Base-by-base conservation (phyloP, 2,329 filamentous ascomycete species). In the Ascochyta koolunga region DNA sequence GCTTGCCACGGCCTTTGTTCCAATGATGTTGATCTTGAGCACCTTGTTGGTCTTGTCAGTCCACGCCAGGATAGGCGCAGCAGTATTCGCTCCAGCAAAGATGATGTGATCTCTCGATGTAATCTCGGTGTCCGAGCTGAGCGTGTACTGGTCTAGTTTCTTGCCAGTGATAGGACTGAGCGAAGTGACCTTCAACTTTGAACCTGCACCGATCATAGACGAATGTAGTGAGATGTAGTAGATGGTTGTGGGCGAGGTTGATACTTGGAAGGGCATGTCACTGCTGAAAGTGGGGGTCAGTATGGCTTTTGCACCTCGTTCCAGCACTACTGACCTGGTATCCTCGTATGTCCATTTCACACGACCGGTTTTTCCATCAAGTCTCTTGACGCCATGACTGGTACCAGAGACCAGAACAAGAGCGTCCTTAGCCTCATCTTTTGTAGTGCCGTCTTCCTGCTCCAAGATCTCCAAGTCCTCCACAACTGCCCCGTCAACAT, bases 271-370 rank as follows among this genome's bases (percentile, higher is more conserved):
- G 3, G 91, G 89, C 25, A 85, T 70, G 68, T 93, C 89, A 58
- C 85, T 85, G 70, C 82, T 88, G 50, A 77, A 27, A 22, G 24
- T 15, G 8, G 40, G 27, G 24, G 55, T 68, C 27, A 68, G 62
- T 54, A 4, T 31, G 19, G 18, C 13, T 50, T 25, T 27, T 38
- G 16, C 19, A 15, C 16, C 22, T 11, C 25, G 13, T 13, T 22
- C 2, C 49, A 22, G 25, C 35, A 35, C 39, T 43, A 42, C 69
- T 50, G 55, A 83, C 82, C 80, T 83, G 40, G 76, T 78, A 66
- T 91, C 88, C 61, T 82, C 83, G 69, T 86, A 87, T 70, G 91
- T 89, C 93, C 95, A 98, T 37, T 89, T 85, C 1, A 89, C 82
- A 33, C 81, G 81, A 22, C 95, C 93, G 37, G 87, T 85, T 27